Evolutionary conservation across 352 stramenopile species (phyloP).

Genomic region (Pythium sukuiense): DNA sequence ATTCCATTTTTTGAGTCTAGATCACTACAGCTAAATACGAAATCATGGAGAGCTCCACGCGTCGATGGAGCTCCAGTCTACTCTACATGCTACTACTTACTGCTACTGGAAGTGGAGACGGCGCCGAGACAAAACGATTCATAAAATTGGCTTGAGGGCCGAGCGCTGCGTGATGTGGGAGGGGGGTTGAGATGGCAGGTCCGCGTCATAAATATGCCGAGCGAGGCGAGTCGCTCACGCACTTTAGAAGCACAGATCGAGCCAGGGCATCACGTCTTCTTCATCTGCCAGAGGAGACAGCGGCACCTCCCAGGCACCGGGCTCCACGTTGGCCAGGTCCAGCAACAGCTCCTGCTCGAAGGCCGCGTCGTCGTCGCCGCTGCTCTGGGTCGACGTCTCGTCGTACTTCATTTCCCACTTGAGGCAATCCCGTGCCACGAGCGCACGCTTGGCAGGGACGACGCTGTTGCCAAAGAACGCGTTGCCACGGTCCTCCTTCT

Average conservation of each 20-base stretch:
- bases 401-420: slow-evolving; percentile 53
- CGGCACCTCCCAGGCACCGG: slow-evolving; percentile 75
- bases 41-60: slow-evolving; percentile 1
- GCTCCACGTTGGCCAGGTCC: slow-evolving; percentile 72
- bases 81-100: slow-evolving; percentile 25
- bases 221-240: slow-evolving; percentile 1
- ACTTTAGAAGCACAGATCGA: slow-evolving; percentile 79
- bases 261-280: slow-evolving; percentile 83
- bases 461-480: slow-evolving; percentile 25
- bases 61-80: background rate
- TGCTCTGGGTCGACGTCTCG: slow-evolving; percentile 14
- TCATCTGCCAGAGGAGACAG: slow-evolving; percentile 81
- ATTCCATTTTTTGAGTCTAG: slow-evolving; percentile 2
- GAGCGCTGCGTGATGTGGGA: background rate
- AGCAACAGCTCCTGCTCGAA: slow-evolving; percentile 75
- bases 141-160: slow-evolving; percentile 7
- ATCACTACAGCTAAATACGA: slow-evolving; percentile 24
- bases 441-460: slow-evolving; percentile 48
- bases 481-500: slow-evolving; percentile 23
- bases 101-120: background rate
- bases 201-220: slow-evolving; percentile 16
- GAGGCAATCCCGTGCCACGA: slow-evolving; percentile 68
- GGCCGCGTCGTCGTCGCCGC: slow-evolving; percentile 35
- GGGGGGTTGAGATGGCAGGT: background rate
- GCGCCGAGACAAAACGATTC: slow-evolving; percentile 23